Percentiles rank a stretch among this genome's conserved stretches.
Conservation (phyloP, 208 protist species). For the Spongospora subterranea region DNA sequence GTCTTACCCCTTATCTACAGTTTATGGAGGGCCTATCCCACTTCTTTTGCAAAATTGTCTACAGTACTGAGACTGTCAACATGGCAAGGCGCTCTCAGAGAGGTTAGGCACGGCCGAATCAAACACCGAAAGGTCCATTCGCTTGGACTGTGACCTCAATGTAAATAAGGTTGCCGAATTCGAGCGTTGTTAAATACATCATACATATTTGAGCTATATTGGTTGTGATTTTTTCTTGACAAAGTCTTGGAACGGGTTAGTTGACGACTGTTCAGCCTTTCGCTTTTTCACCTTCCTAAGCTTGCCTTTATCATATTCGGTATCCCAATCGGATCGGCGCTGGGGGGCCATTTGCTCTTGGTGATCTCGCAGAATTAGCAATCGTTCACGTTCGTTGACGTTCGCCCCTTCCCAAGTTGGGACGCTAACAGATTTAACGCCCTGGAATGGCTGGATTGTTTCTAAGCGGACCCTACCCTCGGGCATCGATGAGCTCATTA, state of each 20-base stretch:
- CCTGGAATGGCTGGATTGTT: neutral
- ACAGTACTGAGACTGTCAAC: no score
- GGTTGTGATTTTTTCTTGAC: neutral
- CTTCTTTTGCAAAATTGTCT: no score
- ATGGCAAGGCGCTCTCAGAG: no score
- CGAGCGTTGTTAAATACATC: no score
- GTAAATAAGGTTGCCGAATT: no score
- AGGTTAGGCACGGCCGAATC: no score
- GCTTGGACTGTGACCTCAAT: no score
- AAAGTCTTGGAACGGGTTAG: neutral
- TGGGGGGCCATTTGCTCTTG: neutral
- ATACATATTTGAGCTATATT: no score
- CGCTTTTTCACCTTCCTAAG: conserved; percentile 31
- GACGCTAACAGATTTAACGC: neutral
- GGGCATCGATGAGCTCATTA: neutral
- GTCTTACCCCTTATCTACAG: no score
- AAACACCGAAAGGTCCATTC: no score
- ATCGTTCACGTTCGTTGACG: neutral
- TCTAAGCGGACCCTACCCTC: neutral
- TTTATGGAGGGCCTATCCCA: no score
- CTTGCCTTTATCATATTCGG: conserved; percentile 4
- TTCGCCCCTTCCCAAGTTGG: neutral
- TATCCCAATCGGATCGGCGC: neutral
- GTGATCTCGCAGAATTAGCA: neutral
- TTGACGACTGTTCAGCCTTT: neutral